phyloP scores from a whole-genome alignment of 768 basidiomycete species.

The Scleroderma bovista region DNA sequence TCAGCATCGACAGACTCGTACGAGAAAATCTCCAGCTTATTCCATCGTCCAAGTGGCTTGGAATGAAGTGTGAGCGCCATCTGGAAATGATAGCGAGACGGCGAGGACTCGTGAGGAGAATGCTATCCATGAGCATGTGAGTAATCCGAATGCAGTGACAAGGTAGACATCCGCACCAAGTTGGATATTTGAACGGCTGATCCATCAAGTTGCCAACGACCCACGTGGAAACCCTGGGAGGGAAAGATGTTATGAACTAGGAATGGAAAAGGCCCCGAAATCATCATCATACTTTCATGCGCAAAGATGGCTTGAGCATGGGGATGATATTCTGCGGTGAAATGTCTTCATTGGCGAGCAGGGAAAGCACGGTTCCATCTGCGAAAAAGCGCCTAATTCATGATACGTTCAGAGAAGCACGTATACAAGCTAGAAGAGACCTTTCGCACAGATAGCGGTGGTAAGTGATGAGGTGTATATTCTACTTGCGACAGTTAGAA shows the following conservation, averaged over 20 bases:
- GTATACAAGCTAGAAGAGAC: not conserved
- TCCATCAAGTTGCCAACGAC: constrained; percentile 66
- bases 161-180: constrained; percentile 44
- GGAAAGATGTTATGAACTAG: not conserved
- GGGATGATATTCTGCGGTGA: constrained; percentile 70
- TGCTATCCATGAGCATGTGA: constrained; percentile 1
- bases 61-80: constrained; percentile 72
- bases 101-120: constrained; percentile 9
- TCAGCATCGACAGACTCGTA: constrained; percentile 1
- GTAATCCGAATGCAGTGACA: not conserved
- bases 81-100: constrained; percentile 57
- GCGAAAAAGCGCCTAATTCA: constrained; percentile 73
- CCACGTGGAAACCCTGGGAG: constrained; percentile 61
- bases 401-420: not conserved
- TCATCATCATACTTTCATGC: constrained; percentile 56
- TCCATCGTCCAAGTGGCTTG: constrained; percentile 75
- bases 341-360: constrained; percentile 76
- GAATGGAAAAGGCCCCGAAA: not conserved
- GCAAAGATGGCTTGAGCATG: constrained; percentile 65
- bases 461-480: constrained; percentile 85
- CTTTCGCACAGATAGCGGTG: constrained; percentile 79
- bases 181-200: constrained; percentile 56
- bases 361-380: constrained; percentile 79
- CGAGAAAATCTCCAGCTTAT: constrained; percentile 19
- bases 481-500: constrained; percentile 33